Evolutionary conservation across 2,329 filamentous ascomycete genomes (phyloP).

Genomic region (Acrodontium crateriforme): DNA sequence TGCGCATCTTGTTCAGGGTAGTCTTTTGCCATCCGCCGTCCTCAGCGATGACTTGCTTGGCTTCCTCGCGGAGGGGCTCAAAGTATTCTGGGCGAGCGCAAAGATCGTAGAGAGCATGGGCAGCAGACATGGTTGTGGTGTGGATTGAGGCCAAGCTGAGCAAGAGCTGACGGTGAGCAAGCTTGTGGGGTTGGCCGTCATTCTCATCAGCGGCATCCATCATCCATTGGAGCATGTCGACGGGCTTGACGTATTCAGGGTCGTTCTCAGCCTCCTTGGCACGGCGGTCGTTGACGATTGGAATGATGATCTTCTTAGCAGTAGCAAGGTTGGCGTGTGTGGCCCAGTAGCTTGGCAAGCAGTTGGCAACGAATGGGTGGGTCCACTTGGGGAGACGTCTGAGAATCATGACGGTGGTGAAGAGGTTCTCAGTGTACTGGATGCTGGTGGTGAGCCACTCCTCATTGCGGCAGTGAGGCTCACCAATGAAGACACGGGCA

Average conservation of each 20-base stretch:
- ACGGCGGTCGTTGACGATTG: constrained; percentile 21
- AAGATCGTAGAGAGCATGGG: constrained; percentile 9
- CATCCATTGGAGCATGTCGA: constrained; percentile 17
- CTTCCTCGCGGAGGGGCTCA: constrained; percentile 15
- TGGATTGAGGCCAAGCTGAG: constrained; percentile 13
- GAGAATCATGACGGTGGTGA: constrained; percentile 20
- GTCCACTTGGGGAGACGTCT: constrained; percentile 23
- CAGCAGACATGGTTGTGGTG: constrained; percentile 13
- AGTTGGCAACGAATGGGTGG: constrained; percentile 21
- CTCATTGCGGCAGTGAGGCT: constrained; percentile 23
- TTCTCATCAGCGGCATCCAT: constrained; percentile 9
- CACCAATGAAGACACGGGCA: constrained; percentile 27
- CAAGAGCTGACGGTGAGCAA: constrained; percentile 9
- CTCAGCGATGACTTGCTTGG: constrained; percentile 10
- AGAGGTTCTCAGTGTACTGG: constrained; percentile 23
- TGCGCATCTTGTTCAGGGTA: constrained; percentile 14
- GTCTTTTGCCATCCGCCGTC: constrained; percentile 17
- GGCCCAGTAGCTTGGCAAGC: constrained; percentile 21
- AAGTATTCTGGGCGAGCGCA: constrained; percentile 12
- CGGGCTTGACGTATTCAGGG: constrained; percentile 8
- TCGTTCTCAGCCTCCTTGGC: constrained; percentile 8
- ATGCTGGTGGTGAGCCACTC: constrained; percentile 25
- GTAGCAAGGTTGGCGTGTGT: constrained; percentile 18
- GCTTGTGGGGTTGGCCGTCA: constrained; percentile 8
- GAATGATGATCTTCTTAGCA: constrained; percentile 23